Conservation (phyloP, 2,329 filamentous ascomycete genomes). For the Nigrograna mackinnonii region DNA sequence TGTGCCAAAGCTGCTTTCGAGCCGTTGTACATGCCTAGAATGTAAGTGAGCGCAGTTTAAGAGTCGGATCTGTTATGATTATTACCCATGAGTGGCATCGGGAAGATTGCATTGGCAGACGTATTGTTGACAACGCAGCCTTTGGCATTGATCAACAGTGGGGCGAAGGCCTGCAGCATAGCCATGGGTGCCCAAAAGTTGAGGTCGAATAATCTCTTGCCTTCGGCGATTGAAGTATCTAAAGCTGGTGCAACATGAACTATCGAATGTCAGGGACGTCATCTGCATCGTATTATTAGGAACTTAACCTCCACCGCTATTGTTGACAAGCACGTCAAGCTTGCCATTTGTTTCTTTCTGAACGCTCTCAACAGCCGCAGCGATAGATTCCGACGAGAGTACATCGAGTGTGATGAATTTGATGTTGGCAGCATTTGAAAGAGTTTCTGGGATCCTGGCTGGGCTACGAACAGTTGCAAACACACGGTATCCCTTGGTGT, state of each 20-base stretch:
- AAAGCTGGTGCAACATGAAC: conserved; percentile 58
- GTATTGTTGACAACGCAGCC: conserved; percentile 16
- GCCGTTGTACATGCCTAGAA: conserved; percentile 27
- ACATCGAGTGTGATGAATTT: conserved; percentile 50
- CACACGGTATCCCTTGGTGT: conserved; percentile 41
- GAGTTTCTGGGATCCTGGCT: conserved; percentile 34
- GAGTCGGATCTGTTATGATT: too few species aligned
- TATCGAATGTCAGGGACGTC: too few species aligned
- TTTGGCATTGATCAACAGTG: conserved; percentile 14
- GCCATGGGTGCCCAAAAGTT: conserved; percentile 46
- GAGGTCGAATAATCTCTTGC: conserved; percentile 20
- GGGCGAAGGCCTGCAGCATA: conserved; percentile 43
- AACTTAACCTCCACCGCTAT: too few species aligned
- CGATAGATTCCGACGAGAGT: conserved; percentile 47
- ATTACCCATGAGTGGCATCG: too few species aligned
- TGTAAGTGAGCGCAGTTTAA: conserved; percentile 2
- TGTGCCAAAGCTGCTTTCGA: conserved; percentile 43
- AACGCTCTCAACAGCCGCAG: conserved; percentile 45
- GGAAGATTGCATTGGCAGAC: too few species aligned
- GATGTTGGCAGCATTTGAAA: too few species aligned
- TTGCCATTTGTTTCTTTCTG: conserved; percentile 47
- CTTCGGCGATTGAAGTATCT: conserved; percentile 45
- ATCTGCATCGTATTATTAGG: too few species aligned
- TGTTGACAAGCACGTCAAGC: conserved; percentile 59
- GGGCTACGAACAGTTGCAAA: conserved; percentile 47